Evolutionary conservation across 768 basidiomycete species (phyloP).

Genomic region (Calocera cornea): DNA sequence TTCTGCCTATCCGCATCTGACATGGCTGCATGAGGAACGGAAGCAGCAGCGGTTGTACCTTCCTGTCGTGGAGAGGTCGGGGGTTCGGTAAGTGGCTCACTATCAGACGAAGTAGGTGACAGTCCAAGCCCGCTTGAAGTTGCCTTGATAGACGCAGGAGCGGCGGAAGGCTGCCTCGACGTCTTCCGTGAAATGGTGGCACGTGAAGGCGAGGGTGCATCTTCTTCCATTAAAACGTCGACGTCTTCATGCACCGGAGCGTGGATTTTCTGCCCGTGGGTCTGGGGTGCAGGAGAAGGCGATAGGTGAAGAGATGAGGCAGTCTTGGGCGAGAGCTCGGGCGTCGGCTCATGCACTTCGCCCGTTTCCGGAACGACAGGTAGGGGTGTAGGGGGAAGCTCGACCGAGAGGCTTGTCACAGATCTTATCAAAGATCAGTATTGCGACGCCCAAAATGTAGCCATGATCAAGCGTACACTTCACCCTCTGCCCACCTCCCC

Average conservation of each 20-base stretch:
- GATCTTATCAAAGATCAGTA: background rate
- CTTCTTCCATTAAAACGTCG: background rate
- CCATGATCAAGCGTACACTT: background rate
- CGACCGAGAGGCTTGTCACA: background rate
- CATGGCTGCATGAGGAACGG: background rate
- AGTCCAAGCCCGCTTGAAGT: background rate
- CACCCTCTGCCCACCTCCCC: background rate
- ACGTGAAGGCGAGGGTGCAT: background rate
- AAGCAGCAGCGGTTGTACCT: background rate
- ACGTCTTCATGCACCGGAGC: background rate
- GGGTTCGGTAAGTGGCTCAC: background rate
- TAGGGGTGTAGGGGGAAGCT: background rate
- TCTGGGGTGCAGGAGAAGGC: background rate
- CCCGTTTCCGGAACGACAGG: background rate
- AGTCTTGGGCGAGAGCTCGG: background rate
- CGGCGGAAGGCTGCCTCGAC: background rate
- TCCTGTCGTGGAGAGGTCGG: background rate
- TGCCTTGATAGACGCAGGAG: background rate
- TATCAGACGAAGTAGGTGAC: background rate
- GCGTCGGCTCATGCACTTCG: background rate
- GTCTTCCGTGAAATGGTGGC: background rate
- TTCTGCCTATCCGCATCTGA: background rate
- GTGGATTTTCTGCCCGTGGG: background rate
- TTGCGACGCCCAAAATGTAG: background rate
- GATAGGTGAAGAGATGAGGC: background rate